phyloP scores from a whole-genome alignment of 176 grass and related monocot genomes.

The maize (Zea mays) region Zm-B73-REFERENCE-NAM-5.0 NC_050104.1:20861001-20861500 shows the following conservation, averaged over 20 bases:
- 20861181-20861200: background rate
- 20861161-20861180: background rate
- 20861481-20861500: too few species aligned
- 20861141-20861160: background rate
- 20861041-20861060: slow-evolving; percentile 74
- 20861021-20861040: slow-evolving; percentile 89
- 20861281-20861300: too few species aligned
- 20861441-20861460: too few species aligned
- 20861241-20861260: background rate
- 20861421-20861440: too few species aligned
- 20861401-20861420: too few species aligned
- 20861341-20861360: too few species aligned
- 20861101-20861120: slow-evolving; percentile 7
- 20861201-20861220: background rate
- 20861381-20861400: too few species aligned
- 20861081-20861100: slow-evolving; percentile 45
- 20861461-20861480: too few species aligned
- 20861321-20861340: too few species aligned
- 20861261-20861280: background rate
- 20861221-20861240: background rate
- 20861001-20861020: slow-evolving; percentile 76
- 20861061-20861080: slow-evolving; percentile 65
- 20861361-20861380: too few species aligned
- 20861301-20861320: too few species aligned
- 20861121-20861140: slow-evolving; percentile 25